Evolutionary conservation across 2,329 filamentous ascomycete genomes (phyloP), one percentile per base, ranked within the genome.

Genomic region (Gremmenia infestans): DNA sequence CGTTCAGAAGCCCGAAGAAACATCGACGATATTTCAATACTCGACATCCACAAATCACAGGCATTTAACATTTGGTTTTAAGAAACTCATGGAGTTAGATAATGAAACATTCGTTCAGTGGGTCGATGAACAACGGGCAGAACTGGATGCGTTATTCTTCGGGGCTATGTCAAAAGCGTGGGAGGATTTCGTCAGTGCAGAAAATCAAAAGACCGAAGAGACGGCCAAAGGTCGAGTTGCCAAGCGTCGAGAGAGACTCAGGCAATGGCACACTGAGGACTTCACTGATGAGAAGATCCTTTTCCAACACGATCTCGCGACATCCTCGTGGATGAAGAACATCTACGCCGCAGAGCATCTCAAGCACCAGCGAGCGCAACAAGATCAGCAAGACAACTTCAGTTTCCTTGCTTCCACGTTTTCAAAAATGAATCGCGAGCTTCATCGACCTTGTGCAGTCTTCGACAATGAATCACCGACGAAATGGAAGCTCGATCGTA

Each of bases 401-500:
- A 79, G 81, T 1, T 97, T 91, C 68, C 81, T 95, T 58, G 82
- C 83, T 43, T 84, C 88, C 0, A 81, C 86, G 0, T 91, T 94
- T 68, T 81, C 82, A 5, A 91, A 87, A 67, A 87, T 97, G 73
- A 86, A 93, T 56, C 80, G 86, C 54, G 87, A 93, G 56, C 75
- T 97, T 54, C 82, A 81, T 60, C 83, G 91, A 19, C 89, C 91
- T 1, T 91, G 90, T 25, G 92, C 89, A 1, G 79, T 97, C 0
- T 88, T 96, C 57, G 85, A 87, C 51, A 82, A 87, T 39, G 76
- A 80, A 0, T 76, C 78, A 2, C 71, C 81, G 1, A 77, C 78
- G 0, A 95, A 88, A 70, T 99, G 93, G 93, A 91, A 93, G 65
- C 81, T 99, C 14, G 94, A 99, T 68, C 87, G 95, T 65, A 97